Evolutionary conservation across 176 grass and related monocot species (phyloP).

Genomic region (Aegilops longissima): DNA sequence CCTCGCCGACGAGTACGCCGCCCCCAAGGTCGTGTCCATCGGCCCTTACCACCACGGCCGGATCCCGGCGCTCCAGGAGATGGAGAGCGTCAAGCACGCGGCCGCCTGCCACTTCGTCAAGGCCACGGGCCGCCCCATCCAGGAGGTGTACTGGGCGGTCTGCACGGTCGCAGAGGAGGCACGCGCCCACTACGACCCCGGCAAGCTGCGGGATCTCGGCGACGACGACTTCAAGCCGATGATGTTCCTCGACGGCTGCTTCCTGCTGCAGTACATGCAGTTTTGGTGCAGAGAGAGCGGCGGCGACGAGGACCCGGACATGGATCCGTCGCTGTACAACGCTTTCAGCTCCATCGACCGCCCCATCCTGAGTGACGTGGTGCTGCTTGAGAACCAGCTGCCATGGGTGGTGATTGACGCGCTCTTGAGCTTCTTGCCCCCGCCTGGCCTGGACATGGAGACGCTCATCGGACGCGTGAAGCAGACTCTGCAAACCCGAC

Average conservation of each 20-base stretch:
- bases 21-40: neutral
- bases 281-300: neutral
- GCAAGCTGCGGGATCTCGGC: neutral
- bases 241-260: conserved; percentile 8
- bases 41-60: neutral
- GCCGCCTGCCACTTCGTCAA: neutral
- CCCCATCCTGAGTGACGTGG: neutral
- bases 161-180: neutral
- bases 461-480: neutral
- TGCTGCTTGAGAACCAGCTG: neutral
- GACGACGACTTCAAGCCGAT: neutral
- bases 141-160: conserved; percentile 1
- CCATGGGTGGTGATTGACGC: neutral
- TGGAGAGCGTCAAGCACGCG: neutral
- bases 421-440: neutral
- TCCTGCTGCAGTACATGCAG: neutral
- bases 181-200: neutral
- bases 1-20: neutral
- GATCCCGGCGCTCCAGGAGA: neutral
- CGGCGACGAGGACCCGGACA: neutral
- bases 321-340: neutral
- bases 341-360: neutral
- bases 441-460: neutral
- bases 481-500: neutral
- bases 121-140: neutral